These are phyloP conservation scores for Evansstolkia leycettana DNA, from an alignment of 495 filamentous ascomycete genomes.

Conservation along the genomic window DNA sequence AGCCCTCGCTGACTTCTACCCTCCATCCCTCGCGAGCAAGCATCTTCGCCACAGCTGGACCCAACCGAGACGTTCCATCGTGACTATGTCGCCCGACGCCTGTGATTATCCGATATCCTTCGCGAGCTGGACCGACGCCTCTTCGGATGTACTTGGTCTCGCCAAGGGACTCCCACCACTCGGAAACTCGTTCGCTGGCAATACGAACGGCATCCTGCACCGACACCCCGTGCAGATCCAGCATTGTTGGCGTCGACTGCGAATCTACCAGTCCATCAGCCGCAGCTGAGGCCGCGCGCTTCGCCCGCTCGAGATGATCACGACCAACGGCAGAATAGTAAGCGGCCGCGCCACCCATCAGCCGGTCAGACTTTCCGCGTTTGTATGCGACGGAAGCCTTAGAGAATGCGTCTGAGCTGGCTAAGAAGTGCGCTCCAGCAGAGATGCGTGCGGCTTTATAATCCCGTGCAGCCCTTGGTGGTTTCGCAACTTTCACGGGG, in stretches of 20 bases:
- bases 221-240: constrained; percentile 79
- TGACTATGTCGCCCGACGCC: constrained; percentile 68
- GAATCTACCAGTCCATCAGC: constrained; percentile 50
- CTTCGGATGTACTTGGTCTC: constrained; percentile 40
- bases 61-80: constrained; percentile 61
- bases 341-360: constrained; percentile 55
- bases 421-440: constrained; percentile 25
- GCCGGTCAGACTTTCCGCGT: constrained; percentile 47
- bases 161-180: constrained; percentile 71
- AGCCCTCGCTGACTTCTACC: constrained; percentile 54
- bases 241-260: constrained; percentile 40
- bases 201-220: constrained; percentile 73
- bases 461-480: constrained; percentile 6
- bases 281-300: constrained; percentile 29
- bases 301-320: constrained; percentile 33
- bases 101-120: constrained; percentile 62
- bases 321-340: constrained; percentile 52
- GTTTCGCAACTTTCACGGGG: constrained; percentile 1
- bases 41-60: constrained; percentile 69
- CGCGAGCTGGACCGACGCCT: constrained; percentile 25
- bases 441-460: constrained; percentile 15
- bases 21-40: constrained; percentile 74
- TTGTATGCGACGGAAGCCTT: constrained; percentile 52
- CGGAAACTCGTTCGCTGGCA: constrained; percentile 46
- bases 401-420: constrained; percentile 35